phyloP scores from a whole-genome alignment of 495 filamentous ascomycete species.

The Penicillium bovifimosum region DNA sequence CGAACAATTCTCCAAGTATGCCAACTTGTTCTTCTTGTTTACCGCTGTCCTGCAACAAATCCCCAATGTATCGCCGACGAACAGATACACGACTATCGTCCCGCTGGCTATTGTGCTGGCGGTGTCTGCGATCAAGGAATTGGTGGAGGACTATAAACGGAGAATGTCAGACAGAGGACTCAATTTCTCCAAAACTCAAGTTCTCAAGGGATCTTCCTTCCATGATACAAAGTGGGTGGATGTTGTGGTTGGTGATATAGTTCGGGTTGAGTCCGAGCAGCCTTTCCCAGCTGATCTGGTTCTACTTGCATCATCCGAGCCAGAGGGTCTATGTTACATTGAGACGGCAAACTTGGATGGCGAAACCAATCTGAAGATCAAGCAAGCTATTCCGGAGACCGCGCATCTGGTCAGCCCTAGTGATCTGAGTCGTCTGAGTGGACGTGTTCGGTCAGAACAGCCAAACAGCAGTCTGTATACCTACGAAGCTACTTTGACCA shows the following conservation, averaged over 20 bases:
- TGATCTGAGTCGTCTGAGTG: conserved; percentile 81
- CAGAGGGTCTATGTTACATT: conserved; percentile 97
- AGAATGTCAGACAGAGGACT: conserved; percentile 81
- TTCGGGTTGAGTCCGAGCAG: conserved; percentile 92
- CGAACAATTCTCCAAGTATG: conserved; percentile 99
- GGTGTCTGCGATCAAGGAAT: conserved; percentile 91
- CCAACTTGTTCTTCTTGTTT: conserved; percentile 99
- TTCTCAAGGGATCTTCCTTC: conserved; percentile 80
- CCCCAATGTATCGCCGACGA: conserved; percentile 89
- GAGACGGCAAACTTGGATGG: conserved; percentile 98
- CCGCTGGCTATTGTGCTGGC: conserved; percentile 83
- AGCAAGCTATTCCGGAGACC: conserved; percentile 95
- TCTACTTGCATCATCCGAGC: conserved; percentile 88
- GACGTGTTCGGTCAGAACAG: conserved; percentile 87
- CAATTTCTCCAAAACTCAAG: conserved; percentile 81
- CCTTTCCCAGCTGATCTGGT: conserved; percentile 95
- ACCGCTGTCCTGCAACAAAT: conserved; percentile 95
- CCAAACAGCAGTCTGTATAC: conserved; percentile 98
- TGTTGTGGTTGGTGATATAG: conserved; percentile 87
- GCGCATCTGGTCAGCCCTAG: conserved; percentile 77
- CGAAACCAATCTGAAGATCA: conserved; percentile 98
- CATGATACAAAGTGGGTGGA: conserved; percentile 88
- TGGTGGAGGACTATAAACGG: conserved; percentile 89
- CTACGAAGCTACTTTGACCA: conserved; percentile 93
- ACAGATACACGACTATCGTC: conserved; percentile 91